These are phyloP conservation scores for Rubroshorea leprosula DNA, from an alignment of 345 rosid species.

Conservation along the genomic window DNA sequence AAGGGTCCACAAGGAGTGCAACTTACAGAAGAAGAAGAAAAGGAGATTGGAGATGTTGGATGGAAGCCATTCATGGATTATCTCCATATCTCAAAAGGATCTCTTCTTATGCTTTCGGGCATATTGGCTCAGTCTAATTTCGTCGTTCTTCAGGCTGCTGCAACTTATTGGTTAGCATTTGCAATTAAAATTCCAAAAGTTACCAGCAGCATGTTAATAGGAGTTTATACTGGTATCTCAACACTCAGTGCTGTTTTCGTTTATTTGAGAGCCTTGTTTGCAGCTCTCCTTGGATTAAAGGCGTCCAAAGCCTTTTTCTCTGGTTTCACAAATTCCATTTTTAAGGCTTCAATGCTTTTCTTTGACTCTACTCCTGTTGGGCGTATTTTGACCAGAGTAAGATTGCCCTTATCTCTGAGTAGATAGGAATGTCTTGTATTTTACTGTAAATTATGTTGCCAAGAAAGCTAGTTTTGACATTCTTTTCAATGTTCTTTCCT, in stretches of 20 bases:
- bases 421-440: too few species aligned
- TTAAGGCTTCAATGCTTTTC: slow-evolving; percentile 68
- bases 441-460: not conserved
- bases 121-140: slow-evolving; percentile 34
- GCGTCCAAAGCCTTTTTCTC: slow-evolving; percentile 68
- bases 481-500: not conserved
- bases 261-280: slow-evolving; percentile 32
- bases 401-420: not conserved
- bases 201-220: slow-evolving; percentile 36
- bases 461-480: not conserved
- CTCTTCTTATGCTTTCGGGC: slow-evolving; percentile 27
- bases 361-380: slow-evolving; percentile 79
- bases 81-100: slow-evolving; percentile 44
- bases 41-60: slow-evolving; percentile 54
- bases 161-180: slow-evolving; percentile 71
- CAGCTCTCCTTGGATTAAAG: slow-evolving; percentile 54
- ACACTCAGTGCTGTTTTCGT: slow-evolving; percentile 46
- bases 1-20: slow-evolving; percentile 39
- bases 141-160: slow-evolving; percentile 47
- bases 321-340: slow-evolving; percentile 50
- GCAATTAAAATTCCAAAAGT: slow-evolving; percentile 49
- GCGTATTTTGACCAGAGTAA: slow-evolving; percentile 67
- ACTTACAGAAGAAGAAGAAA: slow-evolving; percentile 67
- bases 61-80: slow-evolving; percentile 65
- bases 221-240: slow-evolving; percentile 55